Base-by-base conservation (phyloP, 768 basidiomycete species). In the Suillus weaverae region DNA sequence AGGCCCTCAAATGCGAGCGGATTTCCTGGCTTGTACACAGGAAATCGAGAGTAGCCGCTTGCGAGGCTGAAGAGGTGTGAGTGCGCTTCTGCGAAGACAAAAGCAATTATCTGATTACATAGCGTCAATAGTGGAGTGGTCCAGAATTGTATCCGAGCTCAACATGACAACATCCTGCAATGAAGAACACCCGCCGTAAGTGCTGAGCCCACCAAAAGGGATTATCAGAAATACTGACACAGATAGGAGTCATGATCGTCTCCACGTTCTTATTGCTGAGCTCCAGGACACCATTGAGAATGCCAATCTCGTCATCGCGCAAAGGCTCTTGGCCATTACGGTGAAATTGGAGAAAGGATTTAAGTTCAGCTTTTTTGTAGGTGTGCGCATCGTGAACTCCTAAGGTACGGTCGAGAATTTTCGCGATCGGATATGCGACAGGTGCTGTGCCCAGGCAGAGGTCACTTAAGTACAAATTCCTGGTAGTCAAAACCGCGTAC, bases 1-100 rank as follows among this genome's bases (percentile, higher is more conserved):
- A 97, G 82, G 0, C 96, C 95, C 14, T 91, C 75, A 73, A 95
- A 97, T 11, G 90, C 83, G 9, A 84, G 71, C 9, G 86, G 84
- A 53, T 90, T 83, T 5, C 84, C 85, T 4, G 89, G 83, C 64
- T 88, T 85, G 71, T 97, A 93, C 0, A 99, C 85, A 0, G 96
- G 96, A 71, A 99, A 92, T 20, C 96, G 88, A 1, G 95, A 96
- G 74, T 97, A 97, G 0, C 96, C 96, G 67, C 88, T 90, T 16
- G 81, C 72, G 30, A 91, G 75, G 51, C 88, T 91, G 69, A 20
- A 10, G 60, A 53, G 22, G 10, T 36, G 68, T 57, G 66, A 66
- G 22, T 16, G 18, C 20, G 64, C 33, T 64, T 60, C 30, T 41
- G 44, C 22, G 61, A 14, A 43, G 39, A 61, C 4, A 53, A 62